Evolutionary conservation across 306 rosid species (phyloP).

Genomic region (Pyrus pyrifolia): DNA sequence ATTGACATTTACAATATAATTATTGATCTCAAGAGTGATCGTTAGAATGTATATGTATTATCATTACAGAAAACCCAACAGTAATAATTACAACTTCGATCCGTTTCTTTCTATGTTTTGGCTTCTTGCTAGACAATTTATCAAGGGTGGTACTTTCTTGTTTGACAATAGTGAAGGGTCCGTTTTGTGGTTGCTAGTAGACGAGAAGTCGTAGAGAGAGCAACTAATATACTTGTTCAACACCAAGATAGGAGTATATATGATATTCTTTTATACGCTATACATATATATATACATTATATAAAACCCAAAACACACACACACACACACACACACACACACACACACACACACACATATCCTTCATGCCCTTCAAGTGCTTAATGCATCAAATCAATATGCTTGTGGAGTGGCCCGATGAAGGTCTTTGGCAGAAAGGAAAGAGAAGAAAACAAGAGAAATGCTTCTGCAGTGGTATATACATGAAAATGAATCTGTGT

Average conservation of each 20-base stretch:
- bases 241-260: background rate
- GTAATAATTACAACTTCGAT: background rate
- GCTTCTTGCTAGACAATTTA: constrained; percentile 6
- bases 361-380: background rate
- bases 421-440: background rate
- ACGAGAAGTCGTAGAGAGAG: background rate
- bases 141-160: constrained; percentile 7
- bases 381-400: background rate
- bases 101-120: background rate
- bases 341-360: background rate
- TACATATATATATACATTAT: background rate
- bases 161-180: constrained; percentile 4
- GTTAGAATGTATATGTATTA: background rate
- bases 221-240: background rate
- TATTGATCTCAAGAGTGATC: background rate
- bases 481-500: background rate
- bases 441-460: background rate
- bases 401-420: background rate
- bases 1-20: background rate
- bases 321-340: too few relatives aligned
- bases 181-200: background rate
- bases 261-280: background rate
- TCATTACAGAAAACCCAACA: background rate
- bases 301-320: too few relatives aligned
- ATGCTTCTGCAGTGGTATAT: background rate